Evolutionary conservation across 257 asterid species (phyloP), one percentile per base, ranked within the genome.

Genomic region (Ophiorrhiza pumila): DNA sequence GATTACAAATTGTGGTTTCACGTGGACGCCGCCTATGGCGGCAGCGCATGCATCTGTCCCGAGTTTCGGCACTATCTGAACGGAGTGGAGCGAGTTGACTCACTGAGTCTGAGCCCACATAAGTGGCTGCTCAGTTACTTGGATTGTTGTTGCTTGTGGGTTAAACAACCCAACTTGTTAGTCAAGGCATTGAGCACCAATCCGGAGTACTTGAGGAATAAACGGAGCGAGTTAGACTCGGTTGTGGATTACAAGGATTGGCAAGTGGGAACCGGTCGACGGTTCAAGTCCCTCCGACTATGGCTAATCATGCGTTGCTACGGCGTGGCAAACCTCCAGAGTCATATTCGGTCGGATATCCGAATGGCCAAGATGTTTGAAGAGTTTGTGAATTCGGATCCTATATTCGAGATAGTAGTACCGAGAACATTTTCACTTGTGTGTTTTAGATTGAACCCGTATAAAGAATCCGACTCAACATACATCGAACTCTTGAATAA

Each of bases 121-220:
- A 91, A 90, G 60, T 91, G 96, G 97, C 81, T 88, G 14, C 70
- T 91, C 0, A 81, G 91, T 0, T 87, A 82, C 0, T 68, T 87
- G 15, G 96, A 88, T 39, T 91, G 93, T 71, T 89, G 92, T 37
- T 91, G 97, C 71, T 75, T 89, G 10, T 91, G 97, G 94, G 94
- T 89, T 11, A 91, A 87, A 18, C 76, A 89, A 8, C 92, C 97
- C 0, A 32, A 66, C 35, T 78, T 86, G 7, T 61, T 91, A 37
- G 83, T 86, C 1, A 74, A 85, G 8, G 91, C 96, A 6, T 75
- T 91, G 37, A 85, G 85, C 0, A 91, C 97, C 0, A 81, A 85
- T 32, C 96, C 97, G 0, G 96, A 91, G 37, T 87, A 77, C 53
- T 73, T 91, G 4, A 45, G 87, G 6, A 91, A 91, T 81, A 86